Conservation (phyloP, 2,329 filamentous ascomycete species). For the Cytospora mali region DNA sequence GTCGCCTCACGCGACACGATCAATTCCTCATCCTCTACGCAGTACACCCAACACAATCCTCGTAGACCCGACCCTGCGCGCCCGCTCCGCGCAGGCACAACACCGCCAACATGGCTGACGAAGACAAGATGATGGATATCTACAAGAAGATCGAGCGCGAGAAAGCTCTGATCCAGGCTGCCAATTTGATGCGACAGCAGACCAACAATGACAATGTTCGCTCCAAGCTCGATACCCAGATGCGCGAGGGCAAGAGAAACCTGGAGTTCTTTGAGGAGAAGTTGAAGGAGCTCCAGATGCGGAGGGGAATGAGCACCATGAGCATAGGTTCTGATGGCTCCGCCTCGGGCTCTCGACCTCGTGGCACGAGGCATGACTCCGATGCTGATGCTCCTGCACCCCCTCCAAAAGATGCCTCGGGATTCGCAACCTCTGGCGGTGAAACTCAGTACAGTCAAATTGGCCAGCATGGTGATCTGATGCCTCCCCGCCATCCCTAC, state of each 20-base stretch:
- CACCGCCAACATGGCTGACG: conserved; percentile 61
- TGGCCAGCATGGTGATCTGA: conserved; percentile 69
- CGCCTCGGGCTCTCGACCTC: conserved; percentile 42
- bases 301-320: conserved; percentile 71
- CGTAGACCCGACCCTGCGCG: conserved; percentile 24
- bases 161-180: conserved; percentile 90
- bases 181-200: conserved; percentile 92
- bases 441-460: conserved; percentile 54
- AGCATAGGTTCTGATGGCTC: conserved; percentile 56
- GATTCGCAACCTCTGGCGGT: conserved; percentile 26
- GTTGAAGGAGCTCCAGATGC: conserved; percentile 84
- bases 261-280: conserved; percentile 95
- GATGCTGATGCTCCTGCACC: conserved; percentile 58
- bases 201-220: conserved; percentile 92
- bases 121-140: conserved; percentile 74
- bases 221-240: conserved; percentile 88
- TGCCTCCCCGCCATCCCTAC: conserved; percentile 81
- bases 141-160: conserved; percentile 97
- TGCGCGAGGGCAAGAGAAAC: conserved; percentile 90
- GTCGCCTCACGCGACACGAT: conserved; percentile 28
- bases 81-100: conserved; percentile 30
- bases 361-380: conserved; percentile 47
- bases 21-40: conserved; percentile 8
- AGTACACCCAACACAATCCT: neutral
- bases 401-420: conserved; percentile 70